Percentiles rank a stretch among this genome's conserved stretches.
Evolutionary conservation across 1,284 basidiomycete genomes (phyloP).

Genomic region (Ganoderma resinaceum): DNA sequence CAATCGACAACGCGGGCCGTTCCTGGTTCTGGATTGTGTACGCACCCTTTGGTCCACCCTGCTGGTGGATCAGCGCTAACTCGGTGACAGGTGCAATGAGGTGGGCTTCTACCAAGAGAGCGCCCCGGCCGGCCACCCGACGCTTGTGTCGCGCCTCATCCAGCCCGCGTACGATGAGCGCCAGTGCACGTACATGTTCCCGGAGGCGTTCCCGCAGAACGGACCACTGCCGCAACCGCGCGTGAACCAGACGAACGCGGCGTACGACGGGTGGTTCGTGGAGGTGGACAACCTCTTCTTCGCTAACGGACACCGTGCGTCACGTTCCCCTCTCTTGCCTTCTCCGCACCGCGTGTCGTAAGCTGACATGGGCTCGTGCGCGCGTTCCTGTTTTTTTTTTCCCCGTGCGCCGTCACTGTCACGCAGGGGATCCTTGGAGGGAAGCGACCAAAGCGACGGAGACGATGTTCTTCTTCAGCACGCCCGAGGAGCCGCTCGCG

Average conservation of each 20-base stretch:
- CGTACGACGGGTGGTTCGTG: slow-evolving; percentile 70
- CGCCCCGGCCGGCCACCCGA: slow-evolving; percentile 58
- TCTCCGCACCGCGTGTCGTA: not conserved
- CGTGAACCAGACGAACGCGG: slow-evolving; percentile 50
- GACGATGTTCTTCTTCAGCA: slow-evolving; percentile 54
- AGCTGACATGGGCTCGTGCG: not conserved
- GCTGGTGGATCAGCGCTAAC: not conserved
- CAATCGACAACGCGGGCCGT: slow-evolving; percentile 56
- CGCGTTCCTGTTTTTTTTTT: not conserved
- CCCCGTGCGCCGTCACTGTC: not conserved
- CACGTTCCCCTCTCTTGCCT: not conserved
- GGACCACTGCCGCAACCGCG: slow-evolving; percentile 44
- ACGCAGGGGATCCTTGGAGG: slow-evolving; percentile 72
- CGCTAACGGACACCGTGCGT: slow-evolving; percentile 58
- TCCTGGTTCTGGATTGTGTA: slow-evolving; percentile 72
- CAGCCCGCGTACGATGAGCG: slow-evolving; percentile 67
- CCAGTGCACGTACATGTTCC: slow-evolving; percentile 69
- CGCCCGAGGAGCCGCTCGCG: slow-evolving; percentile 59
- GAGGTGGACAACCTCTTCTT: slow-evolving; percentile 67
- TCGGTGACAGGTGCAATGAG: slow-evolving; percentile 69
- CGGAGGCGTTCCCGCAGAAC: slow-evolving; percentile 53
- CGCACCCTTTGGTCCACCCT: slow-evolving; percentile 24
- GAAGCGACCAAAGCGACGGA: slow-evolving; percentile 72
- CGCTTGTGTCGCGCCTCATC: slow-evolving; percentile 66
- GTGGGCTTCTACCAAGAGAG: slow-evolving; percentile 70